phyloP scores from a whole-genome alignment of 805 yeast species.

The Clavispora carvajalis region DNA sequence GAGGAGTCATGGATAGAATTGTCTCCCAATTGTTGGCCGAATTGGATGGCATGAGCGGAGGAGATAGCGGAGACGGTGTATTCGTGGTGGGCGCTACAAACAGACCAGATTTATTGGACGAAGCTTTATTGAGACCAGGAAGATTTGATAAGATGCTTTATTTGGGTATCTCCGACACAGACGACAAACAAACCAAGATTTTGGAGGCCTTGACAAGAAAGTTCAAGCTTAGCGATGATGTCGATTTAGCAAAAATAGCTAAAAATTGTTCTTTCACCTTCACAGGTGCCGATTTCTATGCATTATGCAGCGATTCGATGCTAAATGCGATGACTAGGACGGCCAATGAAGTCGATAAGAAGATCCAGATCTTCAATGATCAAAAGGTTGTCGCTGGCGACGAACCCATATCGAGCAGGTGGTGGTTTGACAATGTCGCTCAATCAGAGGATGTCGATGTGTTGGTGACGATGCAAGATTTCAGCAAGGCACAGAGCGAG shows the following conservation, averaged over 20 bases:
- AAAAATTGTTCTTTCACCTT: slow-evolving; percentile 77
- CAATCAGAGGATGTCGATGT: slow-evolving; percentile 62
- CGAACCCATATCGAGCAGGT: slow-evolving; percentile 56
- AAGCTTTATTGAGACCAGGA: slow-evolving; percentile 89
- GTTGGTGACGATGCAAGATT: slow-evolving; percentile 65
- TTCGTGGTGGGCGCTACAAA: slow-evolving; percentile 99
- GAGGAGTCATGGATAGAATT: slow-evolving; percentile 98
- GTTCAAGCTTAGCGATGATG: slow-evolving; percentile 55
- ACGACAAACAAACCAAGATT: slow-evolving; percentile 81
- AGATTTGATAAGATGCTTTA: slow-evolving; percentile 94
- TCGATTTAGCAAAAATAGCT: slow-evolving; percentile 57
- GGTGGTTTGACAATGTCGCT: slow-evolving; percentile 89
- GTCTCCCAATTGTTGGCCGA: slow-evolving; percentile 94
- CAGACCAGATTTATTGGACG: slow-evolving; percentile 91
- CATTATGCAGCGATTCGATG: slow-evolving; percentile 93
- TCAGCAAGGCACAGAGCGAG: slow-evolving; percentile 65
- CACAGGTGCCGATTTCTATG: slow-evolving; percentile 98
- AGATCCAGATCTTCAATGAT: slow-evolving; percentile 49
- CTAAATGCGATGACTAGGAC: slow-evolving; percentile 91
- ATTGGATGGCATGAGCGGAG: slow-evolving; percentile 90
- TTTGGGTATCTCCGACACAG: slow-evolving; percentile 87
- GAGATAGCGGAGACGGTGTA: slow-evolving; percentile 64
- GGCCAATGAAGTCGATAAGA: slow-evolving; percentile 69
- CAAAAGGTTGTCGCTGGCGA: slow-evolving; percentile 22
- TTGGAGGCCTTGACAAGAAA: slow-evolving; percentile 85